These are phyloP conservation scores for Jamesozyma jinghongensis DNA, from an alignment of 805 yeast genomes.

Conservation along the genomic window DNA sequence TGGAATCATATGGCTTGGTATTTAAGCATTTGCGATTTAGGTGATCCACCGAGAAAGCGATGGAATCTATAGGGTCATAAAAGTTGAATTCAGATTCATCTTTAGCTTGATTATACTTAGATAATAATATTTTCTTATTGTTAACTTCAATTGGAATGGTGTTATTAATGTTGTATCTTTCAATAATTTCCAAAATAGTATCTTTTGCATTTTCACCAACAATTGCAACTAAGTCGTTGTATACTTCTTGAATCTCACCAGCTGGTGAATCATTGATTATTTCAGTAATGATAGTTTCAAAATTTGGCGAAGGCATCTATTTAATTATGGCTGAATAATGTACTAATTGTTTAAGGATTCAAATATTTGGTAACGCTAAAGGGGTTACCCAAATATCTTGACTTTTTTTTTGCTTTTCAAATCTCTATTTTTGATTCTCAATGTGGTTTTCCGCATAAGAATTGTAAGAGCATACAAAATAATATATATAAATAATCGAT, in stretches of 20 bases:
- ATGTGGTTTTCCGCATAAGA: not conserved
- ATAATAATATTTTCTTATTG: constrained; percentile 34
- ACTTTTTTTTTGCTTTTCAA: not conserved
- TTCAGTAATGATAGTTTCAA: constrained; percentile 20
- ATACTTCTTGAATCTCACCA: constrained; percentile 29
- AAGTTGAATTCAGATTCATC: constrained; percentile 38
- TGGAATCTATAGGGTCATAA: constrained; percentile 42
- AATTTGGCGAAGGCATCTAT: constrained; percentile 14
- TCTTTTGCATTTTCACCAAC: constrained; percentile 33
- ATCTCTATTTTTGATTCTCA: not conserved
- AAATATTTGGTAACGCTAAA: not conserved
- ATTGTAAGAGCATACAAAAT: too few relatives aligned
- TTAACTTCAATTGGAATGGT: constrained; percentile 27
- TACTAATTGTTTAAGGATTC: not conserved
- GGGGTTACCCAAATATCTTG: not conserved
- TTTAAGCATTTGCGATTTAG: constrained; percentile 41
- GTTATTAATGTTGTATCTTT: constrained; percentile 34
- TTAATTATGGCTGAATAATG: too few relatives aligned
- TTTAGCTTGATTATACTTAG: constrained; percentile 36
- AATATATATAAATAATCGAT: too few relatives aligned
- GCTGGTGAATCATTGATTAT: constrained; percentile 28
- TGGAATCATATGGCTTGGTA: constrained; percentile 33
- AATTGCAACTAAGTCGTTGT: constrained; percentile 36
- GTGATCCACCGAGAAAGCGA: constrained; percentile 53
- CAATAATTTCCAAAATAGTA: constrained; percentile 31